Base-by-base conservation (phyloP, 805 yeast species). In the Candida incommunis region DNA sequence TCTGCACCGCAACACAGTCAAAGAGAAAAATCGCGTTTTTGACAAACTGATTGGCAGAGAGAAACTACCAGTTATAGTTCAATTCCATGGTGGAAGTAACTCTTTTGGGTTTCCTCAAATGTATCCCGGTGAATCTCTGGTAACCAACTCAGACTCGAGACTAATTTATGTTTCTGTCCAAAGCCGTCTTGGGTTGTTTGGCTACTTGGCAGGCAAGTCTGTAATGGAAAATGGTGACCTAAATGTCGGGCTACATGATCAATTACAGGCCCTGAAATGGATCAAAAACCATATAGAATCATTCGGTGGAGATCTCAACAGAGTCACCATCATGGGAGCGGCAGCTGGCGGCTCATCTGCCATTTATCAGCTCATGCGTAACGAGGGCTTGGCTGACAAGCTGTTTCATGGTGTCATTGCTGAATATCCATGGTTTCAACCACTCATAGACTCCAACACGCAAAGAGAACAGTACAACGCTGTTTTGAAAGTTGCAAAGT, bases 71-170 rank as follows among this genome's bases (percentile, higher is more conserved):
- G 63, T 61, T 7, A 52, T 53, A 27, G 49, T 57, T 16, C 62
- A 64, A 61, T 54, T 65, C 31, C 64, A 62, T 44, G 69, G 69
- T 13, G 69, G 69, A 29, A 64, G 2, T 61, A 57, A 43, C 16
- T 43, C 4, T 52, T 52, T 22, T 66, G 68, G 9, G 50, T 61
- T 41, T 53, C 45, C 26, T 44, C 55, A 15, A 56, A 54, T 41
- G 53, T 56, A 3, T 46, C 50, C 11, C 51, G 56, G 41, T 48
- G 54, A 35, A 58, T 58, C 25, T 26, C 55, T 15, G 25, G 41
- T 2, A 47, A 55, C 1, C 54, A 18, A 57, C 4, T 20, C 44
- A n/a, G 44, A 46, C 11, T 47, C 54, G 23, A 42, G 49, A 7
- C 52, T 57, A 5, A 50, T 51, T 22, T 50, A 50, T n/a, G 53